phyloP scores from a whole-genome alignment of 768 basidiomycete species.

The Steccherinum ochraceum region DNA sequence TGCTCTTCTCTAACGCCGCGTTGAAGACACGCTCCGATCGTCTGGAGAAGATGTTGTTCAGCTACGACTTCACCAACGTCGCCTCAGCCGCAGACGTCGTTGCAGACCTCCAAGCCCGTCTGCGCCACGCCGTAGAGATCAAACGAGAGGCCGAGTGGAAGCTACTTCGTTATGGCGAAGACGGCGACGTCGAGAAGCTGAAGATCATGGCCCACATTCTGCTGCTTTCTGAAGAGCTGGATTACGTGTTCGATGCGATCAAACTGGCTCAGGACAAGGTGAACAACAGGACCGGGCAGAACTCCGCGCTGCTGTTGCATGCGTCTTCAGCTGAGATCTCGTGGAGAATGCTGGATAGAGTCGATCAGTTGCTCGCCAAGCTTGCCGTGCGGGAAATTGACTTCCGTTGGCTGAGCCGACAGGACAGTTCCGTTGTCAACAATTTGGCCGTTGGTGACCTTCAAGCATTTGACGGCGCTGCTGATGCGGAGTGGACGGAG shows the following conservation, averaged over 20 bases:
- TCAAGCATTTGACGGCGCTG: conserved; percentile 80
- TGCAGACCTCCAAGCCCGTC: conserved; percentile 61
- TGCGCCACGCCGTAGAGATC: conserved; percentile 59
- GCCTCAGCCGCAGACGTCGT: conserved; percentile 65
- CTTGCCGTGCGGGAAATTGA: conserved; percentile 74
- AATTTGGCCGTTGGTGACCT: conserved; percentile 70
- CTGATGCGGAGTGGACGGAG: conserved; percentile 79
- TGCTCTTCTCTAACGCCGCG: conserved; percentile 86
- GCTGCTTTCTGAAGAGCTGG: conserved; percentile 70
- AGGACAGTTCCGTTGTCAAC: conserved; percentile 83
- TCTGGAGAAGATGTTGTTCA: conserved; percentile 77
- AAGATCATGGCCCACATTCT: conserved; percentile 69
- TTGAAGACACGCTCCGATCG: conserved; percentile 74
- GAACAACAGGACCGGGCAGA: conserved; percentile 60
- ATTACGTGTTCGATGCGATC: conserved; percentile 81
- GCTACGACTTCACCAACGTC: conserved; percentile 83
- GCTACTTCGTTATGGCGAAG: conserved; percentile 34
- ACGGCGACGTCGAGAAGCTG: conserved; percentile 48
- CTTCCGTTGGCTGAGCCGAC: conserved; percentile 79
- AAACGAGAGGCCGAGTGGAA: conserved; percentile 34
- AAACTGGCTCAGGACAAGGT: conserved; percentile 75
- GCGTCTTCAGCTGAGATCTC: conserved; percentile 83
- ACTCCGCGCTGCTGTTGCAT: conserved; percentile 74
- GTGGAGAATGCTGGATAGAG: conserved; percentile 83
- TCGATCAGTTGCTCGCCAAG: conserved; percentile 72